Evolutionary conservation across 345 rosid genomes (phyloP), one percentile per base, ranked within the genome.

Genomic region (Punica granatum): DNA sequence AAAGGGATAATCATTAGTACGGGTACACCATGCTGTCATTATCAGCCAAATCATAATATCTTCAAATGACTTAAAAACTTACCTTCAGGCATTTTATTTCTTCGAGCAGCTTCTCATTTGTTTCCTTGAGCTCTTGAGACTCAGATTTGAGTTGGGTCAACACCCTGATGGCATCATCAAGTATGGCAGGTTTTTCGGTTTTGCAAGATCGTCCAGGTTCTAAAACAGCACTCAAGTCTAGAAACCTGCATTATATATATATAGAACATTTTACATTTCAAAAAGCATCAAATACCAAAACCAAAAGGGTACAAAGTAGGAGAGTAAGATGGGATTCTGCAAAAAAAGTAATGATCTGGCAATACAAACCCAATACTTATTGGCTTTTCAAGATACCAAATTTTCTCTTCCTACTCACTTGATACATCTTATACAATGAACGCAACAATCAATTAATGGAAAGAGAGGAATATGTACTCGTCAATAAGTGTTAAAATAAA

Each of bases 61-160:
- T 51, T 63, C 60, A 51, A 10, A 19, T 32, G 28, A 30, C 19
- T 39, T 21, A 41, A 14, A 10, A 18, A 69, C 78, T 65, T 72
- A 90, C 99, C 98, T 88, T 94, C 72, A 89, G 80, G 73, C 71
- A 80, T 81, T 89, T 85, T 51, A 94, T 88, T 77, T 88, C 95
- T 35, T 88, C 98, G 64, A 75, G 84, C 64, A 94, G 86, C 78
- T 75, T 92, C 28, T 82, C 85, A 72, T 88, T 92, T 48, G 92
- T 82, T 71, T 86, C 97, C 80, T 86, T 84, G 72, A 89, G 84
- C 76, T 86, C 89, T 77, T 80, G 87, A 49, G 89, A 79, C 77
- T 88, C 96, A 59, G 81, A 82, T 77, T 83, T 82, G 41, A 94
- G 84, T 67, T 92, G 98, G 66, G 84, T 89, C 76, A 94, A 78